These are phyloP conservation scores for Hydrangea macrophylla DNA, from an alignment of 148 eudicot species.

Conservation along the genomic window DNA sequence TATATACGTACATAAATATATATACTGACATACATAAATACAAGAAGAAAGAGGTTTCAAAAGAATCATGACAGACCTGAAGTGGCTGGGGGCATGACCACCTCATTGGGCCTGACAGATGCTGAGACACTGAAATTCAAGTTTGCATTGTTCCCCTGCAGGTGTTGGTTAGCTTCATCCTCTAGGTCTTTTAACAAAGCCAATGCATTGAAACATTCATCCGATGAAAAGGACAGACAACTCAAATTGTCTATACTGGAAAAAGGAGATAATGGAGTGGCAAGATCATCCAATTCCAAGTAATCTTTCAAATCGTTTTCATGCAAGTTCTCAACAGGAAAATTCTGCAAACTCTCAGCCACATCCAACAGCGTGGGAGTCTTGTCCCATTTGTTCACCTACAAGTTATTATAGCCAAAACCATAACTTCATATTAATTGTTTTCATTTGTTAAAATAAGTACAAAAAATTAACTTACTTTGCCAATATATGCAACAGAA, in stretches of 20 bases:
- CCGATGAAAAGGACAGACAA: constrained; percentile 38
- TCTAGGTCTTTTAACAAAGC: constrained; percentile 36
- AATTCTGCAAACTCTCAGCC: background rate
- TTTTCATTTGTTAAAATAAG: background rate
- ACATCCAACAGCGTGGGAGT: constrained; percentile 6
- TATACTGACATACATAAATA: no score
- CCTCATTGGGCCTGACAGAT: constrained; percentile 25
- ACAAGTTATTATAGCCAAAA: background rate
- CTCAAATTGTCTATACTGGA: constrained; percentile 50
- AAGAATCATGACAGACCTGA: constrained; percentile 28
- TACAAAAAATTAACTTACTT: background rate
- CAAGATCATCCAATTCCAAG: constrained; percentile 59
- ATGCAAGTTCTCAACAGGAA: constrained; percentile 1
- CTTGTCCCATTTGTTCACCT: constrained; percentile 19
- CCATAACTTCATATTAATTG: background rate
- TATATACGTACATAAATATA: no score
- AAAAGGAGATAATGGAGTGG: constrained; percentile 31
- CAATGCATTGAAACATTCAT: constrained; percentile 41
- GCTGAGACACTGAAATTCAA: constrained; percentile 26
- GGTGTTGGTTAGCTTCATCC: constrained; percentile 13
- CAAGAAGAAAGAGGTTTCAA: background rate
- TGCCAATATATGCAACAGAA: background rate
- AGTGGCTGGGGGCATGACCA: constrained; percentile 34
- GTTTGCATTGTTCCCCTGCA: constrained; percentile 20
- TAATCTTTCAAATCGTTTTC: constrained; percentile 40